These are phyloP conservation scores for Ceratobasidium sp. DNA, from an alignment of 1,284 basidiomycete genomes.

Conservation along the genomic window DNA sequence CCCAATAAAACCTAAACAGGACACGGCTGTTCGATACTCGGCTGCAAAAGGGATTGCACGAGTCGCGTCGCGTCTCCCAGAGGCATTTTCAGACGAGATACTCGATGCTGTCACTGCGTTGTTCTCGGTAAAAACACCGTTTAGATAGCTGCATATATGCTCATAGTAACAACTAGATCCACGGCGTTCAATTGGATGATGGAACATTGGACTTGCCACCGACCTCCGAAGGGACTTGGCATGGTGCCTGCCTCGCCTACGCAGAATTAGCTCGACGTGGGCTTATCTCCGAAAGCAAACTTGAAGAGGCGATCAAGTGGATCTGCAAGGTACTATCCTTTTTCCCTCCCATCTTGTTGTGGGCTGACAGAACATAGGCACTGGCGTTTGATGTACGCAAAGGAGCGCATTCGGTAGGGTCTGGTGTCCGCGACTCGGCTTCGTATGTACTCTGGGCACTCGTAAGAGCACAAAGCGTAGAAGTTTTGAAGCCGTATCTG, in stretches of 20 bases:
- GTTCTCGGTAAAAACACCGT: slow-evolving; percentile 55
- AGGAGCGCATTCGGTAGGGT: slow-evolving; percentile 91
- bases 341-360: slow-evolving; percentile 1
- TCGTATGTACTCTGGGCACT: slow-evolving; percentile 96
- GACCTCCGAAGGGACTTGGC: slow-evolving; percentile 87
- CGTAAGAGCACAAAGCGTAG: slow-evolving; percentile 74
- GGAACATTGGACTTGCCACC: slow-evolving; percentile 73
- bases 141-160: neutral
- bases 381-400: slow-evolving; percentile 92
- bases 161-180: slow-evolving; percentile 54
- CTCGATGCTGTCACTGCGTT: slow-evolving; percentile 75
- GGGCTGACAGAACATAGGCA: slow-evolving; percentile 60
- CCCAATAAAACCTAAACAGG: slow-evolving; percentile 59
- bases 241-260: slow-evolving; percentile 91
- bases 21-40: slow-evolving; percentile 95
- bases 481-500: slow-evolving; percentile 69
- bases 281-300: slow-evolving; percentile 64
- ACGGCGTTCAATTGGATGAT: slow-evolving; percentile 64
- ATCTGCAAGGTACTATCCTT: slow-evolving; percentile 67
- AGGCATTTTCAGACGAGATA: slow-evolving; percentile 78
- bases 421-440: slow-evolving; percentile 93
- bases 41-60: slow-evolving; percentile 92
- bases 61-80: slow-evolving; percentile 80
- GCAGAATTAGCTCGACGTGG: slow-evolving; percentile 91
- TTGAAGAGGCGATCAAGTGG: slow-evolving; percentile 76